Percentiles rank a stretch among this genome's conserved stretches.
Conservation (phyloP, 768 basidiomycete species). For the Polyporus arcularius region DNA sequence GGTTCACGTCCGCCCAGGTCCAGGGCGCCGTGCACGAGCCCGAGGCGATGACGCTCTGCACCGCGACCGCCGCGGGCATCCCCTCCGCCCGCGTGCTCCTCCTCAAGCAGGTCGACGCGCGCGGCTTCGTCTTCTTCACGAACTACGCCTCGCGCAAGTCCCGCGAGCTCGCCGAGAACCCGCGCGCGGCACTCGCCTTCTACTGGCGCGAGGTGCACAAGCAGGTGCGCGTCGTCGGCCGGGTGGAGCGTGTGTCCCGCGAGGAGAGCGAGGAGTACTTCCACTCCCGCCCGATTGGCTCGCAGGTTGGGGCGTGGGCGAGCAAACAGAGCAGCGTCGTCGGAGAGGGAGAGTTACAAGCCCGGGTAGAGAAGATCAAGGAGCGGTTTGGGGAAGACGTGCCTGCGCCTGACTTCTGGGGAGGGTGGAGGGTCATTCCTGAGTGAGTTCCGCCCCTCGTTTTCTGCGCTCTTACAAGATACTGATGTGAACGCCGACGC, state of each 20-base stretch:
- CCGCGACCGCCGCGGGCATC: slow-evolving; percentile 67
- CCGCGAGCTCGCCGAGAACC: slow-evolving; percentile 72
- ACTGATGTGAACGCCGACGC: not conserved
- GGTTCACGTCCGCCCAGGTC: slow-evolving; percentile 78
- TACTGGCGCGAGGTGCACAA: slow-evolving; percentile 89
- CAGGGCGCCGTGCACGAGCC: slow-evolving; percentile 72
- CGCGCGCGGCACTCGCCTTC: slow-evolving; percentile 80
- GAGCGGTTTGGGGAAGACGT: slow-evolving; percentile 62
- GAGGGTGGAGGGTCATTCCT: slow-evolving; percentile 94
- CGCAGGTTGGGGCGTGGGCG: slow-evolving; percentile 90
- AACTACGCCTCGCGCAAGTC: slow-evolving; percentile 97
- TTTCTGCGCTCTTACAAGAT: not conserved
- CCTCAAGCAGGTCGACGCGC: slow-evolving; percentile 85
- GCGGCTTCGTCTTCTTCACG: slow-evolving; percentile 95
- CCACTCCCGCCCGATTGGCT: slow-evolving; percentile 76
- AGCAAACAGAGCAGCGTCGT: slow-evolving; percentile 86
- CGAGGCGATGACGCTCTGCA: slow-evolving; percentile 86
- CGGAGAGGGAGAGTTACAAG: slow-evolving; percentile 66
- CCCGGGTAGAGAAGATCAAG: slow-evolving; percentile 58
- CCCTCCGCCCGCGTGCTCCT: slow-evolving; percentile 90
- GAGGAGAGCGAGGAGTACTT: slow-evolving; percentile 86
- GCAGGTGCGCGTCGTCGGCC: slow-evolving; percentile 83
- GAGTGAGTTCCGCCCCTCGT: slow-evolving; percentile 50
- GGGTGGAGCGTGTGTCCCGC: slow-evolving; percentile 72
- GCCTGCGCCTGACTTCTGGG: slow-evolving; percentile 90